Conservation (phyloP, 495 filamentous ascomycete species). For the Tuber indicum region DNA sequence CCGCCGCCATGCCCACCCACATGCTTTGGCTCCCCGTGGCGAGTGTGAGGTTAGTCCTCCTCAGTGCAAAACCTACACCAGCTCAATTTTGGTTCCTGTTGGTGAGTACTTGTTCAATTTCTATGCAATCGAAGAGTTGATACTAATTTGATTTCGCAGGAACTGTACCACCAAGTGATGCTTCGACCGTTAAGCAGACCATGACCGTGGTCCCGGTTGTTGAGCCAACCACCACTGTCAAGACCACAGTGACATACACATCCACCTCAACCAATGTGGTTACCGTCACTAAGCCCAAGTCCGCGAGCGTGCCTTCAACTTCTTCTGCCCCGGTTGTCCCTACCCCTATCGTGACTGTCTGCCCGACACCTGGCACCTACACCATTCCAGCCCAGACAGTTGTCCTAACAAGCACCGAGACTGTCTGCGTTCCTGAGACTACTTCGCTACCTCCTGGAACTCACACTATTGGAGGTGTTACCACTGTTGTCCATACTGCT, state of each 20-base stretch:
- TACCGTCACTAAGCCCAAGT: slow-evolving; percentile 44
- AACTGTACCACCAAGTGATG: not conserved
- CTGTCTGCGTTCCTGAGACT: slow-evolving; percentile 58
- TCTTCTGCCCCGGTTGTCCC: slow-evolving; percentile 49
- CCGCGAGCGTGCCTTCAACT: slow-evolving; percentile 41
- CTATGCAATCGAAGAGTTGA: not conserved
- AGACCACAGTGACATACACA: slow-evolving; percentile 21
- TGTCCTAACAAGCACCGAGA: slow-evolving; percentile 59
- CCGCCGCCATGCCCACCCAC: slow-evolving; percentile 55
- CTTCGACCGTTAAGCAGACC: slow-evolving; percentile 8
- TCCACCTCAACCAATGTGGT: slow-evolving; percentile 30
- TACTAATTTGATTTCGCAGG: slow-evolving; percentile 1
- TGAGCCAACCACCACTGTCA: slow-evolving; percentile 28
- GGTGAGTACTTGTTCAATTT: slow-evolving; percentile 20
- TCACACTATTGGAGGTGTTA: slow-evolving; percentile 70
- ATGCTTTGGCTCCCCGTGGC: slow-evolving; percentile 45
- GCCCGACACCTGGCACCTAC: slow-evolving; percentile 66
- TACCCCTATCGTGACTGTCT: slow-evolving; percentile 60
- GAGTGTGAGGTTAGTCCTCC: slow-evolving; percentile 44
- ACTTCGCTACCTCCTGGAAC: slow-evolving; percentile 59
- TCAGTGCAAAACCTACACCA: slow-evolving; percentile 60
- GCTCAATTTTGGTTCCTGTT: slow-evolving; percentile 45
- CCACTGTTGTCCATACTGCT: slow-evolving; percentile 61
- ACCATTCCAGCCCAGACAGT: slow-evolving; percentile 73
- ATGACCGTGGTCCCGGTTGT: slow-evolving; percentile 19